Percentiles rank a stretch among this genome's conserved stretches.
Conservation (phyloP, 2,329 filamentous ascomycete genomes). For the Seiridium cupressi region DNA sequence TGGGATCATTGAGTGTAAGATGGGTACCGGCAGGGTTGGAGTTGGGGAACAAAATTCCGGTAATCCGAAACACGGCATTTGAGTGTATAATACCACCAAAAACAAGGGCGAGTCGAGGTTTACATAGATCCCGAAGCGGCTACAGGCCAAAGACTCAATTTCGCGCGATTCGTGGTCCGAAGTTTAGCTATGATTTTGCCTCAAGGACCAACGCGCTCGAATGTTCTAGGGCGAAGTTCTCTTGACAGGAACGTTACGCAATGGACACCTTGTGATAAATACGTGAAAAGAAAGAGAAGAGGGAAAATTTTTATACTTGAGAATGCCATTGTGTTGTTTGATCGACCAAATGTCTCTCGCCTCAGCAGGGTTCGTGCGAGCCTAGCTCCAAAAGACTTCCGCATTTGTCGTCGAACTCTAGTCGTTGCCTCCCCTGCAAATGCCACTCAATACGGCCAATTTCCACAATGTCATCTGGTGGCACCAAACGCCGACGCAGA, state of each 20-base stretch:
- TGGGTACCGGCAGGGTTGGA: background rate
- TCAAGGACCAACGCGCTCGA: too few species aligned
- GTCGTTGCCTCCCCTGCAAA: too few species aligned
- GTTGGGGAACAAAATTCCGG: background rate
- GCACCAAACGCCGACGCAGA: background rate
- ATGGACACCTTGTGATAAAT: too few species aligned
- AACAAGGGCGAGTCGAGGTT: background rate
- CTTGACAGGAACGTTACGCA: too few species aligned
- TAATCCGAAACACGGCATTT: background rate
- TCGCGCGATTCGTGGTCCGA: background rate
- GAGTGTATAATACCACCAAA: background rate
- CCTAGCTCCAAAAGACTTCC: background rate
- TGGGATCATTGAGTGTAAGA: background rate
- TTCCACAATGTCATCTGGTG: background rate
- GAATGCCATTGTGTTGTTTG: too few species aligned
- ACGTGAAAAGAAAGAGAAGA: too few species aligned
- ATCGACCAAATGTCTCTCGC: too few species aligned
- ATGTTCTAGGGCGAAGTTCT: too few species aligned
- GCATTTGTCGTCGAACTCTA: too few species aligned
- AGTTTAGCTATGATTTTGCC: too few species aligned
- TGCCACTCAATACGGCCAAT: too few species aligned
- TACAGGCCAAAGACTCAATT: background rate
- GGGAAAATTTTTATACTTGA: too few species aligned
- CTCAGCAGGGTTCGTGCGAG: background rate
- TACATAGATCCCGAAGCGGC: background rate